Evolutionary conservation across 2,329 filamentous ascomycete species (phyloP), one percentile per base, ranked within the genome.

Genomic region (Claviceps africana): DNA sequence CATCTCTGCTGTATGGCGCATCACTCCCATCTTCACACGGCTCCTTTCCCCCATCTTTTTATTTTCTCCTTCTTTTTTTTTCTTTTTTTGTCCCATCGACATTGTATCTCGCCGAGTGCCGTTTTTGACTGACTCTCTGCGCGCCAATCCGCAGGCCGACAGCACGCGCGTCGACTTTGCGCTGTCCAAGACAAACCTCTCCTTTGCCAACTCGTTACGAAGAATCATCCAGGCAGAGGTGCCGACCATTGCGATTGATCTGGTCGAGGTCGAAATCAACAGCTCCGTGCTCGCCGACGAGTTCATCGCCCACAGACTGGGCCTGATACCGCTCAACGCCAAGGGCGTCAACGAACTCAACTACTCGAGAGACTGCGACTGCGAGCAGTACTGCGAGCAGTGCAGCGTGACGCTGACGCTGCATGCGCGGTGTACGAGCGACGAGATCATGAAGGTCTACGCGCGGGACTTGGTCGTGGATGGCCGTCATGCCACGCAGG

Each of bases 231-330:
- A 95, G 58, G 87, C 88, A 62, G 91, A 98, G 71, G 86, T 98
- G 54, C 90, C 91, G 11, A 96, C 88, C 25, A 83, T 97, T 61
- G 90, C 93, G 57, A 90, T 97, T 67, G 91, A 98, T 64, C 79
- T 95, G 15, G 90, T 97, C 56, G 88, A 97, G 68, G 83, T 98
- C 58, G 84, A 94, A 64, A 79, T 78, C 62, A 98, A 98, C 74
- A 95, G 86, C 53, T 94, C 90, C n/a, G 90, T 96, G 4, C 81
- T 97, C 15, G 87, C 91, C 55, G 91, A 98, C 69, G 91, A 98
- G 70, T 95, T 97, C 69, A 83, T 98, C 59, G 85, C 88, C 48
- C 91, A 97, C 69, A 85, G 91, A 46, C 78, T 98, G 15, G 91
- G 93, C 33, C 81, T 97, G 47, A 82, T 97, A 53, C 93, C 93